Base-by-base conservation (phyloP, 2,329 filamentous ascomycete genomes). In the Aureobasidium subglaciale region DNA sequence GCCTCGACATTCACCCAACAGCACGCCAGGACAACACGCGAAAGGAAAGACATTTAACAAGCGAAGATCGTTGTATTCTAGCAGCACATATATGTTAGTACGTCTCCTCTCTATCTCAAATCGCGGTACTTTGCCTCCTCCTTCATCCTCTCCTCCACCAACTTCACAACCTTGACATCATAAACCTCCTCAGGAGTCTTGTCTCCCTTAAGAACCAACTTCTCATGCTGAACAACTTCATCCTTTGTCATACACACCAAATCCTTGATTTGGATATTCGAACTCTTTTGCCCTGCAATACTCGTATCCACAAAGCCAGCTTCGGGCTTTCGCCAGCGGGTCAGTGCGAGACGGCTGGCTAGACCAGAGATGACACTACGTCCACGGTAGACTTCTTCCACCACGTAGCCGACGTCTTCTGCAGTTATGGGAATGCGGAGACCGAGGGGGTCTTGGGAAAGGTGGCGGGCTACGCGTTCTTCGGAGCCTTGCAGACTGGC, bases 241-340 rank as follows among this genome's bases (percentile, higher is more conserved):
- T 96, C 91, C 69, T 91, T 95, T 1, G 91, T 96, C 88, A 96
- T 89, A 63, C 87, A 88, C 0, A 96, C 90, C 58, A 96, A 67
- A 42, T 95, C 85, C 25, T 79, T 77, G 63, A 92, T 71, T 29
- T 77, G 71, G 4, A 97, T 63, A 2, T 78, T 80, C n/a, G 88
- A 85, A 42, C 79, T 83, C 65, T 88, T 95, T 69, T 97, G 91
- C 20, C 85, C 83, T n/a, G 84, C 78, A 37, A 82, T 81, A 2
- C 29, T 78, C 78, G 54, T 81, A 38, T 90, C 86, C 13, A 89
- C 75, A 60, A 82, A 87, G 22, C 79, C 79, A 24, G 69, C 70
- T 7, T 72, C 71, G 0, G 88, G 90, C 61, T 78, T 84, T 59
- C 78, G 75, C 93, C 93, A 99, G 56, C 92, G 78, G 15, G 87